Conservation (phyloP, 371 early-diverging fungal genomes). For the Mucor mucedo region DNA sequence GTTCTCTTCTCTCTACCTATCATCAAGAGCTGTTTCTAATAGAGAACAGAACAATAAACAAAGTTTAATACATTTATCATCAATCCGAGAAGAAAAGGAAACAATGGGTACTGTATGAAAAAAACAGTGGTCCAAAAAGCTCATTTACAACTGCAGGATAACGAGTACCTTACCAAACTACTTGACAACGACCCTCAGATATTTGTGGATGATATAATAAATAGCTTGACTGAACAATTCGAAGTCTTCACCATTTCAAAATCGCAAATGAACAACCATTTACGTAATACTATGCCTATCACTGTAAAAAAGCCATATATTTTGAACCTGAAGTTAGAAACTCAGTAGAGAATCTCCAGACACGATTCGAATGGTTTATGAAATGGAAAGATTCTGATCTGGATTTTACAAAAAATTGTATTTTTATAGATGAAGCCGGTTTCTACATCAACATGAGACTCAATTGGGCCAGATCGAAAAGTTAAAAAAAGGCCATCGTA, state of each 20-base stretch:
- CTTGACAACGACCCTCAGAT: slow-evolving; percentile 21
- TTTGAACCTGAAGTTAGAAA: slow-evolving; percentile 6
- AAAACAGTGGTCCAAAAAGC: slow-evolving; percentile 2
- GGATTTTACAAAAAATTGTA: slow-evolving; percentile 23
- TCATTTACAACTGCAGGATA: slow-evolving; percentile 12
- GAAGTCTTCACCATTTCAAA: slow-evolving; percentile 18
- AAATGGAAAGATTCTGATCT: background rate
- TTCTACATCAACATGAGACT: slow-evolving; percentile 20
- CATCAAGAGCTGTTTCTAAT: too few species aligned
- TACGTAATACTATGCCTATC: too few species aligned
- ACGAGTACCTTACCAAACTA: slow-evolving; percentile 11
- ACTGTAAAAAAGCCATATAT: too few species aligned
- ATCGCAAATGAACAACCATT: too few species aligned
- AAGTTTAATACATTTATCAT: too few species aligned
- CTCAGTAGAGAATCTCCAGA: too few species aligned
- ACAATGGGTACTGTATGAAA: background rate
- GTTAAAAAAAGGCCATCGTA: slow-evolving; percentile 8
- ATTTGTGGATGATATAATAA: slow-evolving; percentile 11
- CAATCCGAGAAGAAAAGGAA: too few species aligned
- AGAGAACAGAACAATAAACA: too few species aligned
- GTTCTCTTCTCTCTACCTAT: too few species aligned
- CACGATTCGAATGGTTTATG: slow-evolving; percentile 28
- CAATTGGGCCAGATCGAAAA: slow-evolving; percentile 12
- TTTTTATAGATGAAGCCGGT: slow-evolving; percentile 24
- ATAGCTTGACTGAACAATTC: background rate